Percentiles rank a stretch among this genome's conserved stretches.
phyloP scores from a whole-genome alignment of 352 stramenopile species.

The Pythium insidiosum region DNA sequence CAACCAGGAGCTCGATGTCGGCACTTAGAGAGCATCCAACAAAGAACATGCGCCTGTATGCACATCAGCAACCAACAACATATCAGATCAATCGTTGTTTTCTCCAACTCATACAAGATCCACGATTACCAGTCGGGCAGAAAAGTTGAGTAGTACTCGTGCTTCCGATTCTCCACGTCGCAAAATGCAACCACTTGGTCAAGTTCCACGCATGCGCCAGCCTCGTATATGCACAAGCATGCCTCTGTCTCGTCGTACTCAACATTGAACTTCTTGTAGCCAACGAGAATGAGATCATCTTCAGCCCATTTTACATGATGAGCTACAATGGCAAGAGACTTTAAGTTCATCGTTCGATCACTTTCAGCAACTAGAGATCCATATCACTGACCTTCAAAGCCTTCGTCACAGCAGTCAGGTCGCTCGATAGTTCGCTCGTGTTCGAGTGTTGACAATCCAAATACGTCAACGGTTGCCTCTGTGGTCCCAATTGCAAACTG shows the following conservation, averaged over 20 bases:
- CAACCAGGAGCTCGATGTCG: conserved; percentile 72
- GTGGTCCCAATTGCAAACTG: conserved; percentile 34
- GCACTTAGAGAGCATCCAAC: conserved; percentile 67
- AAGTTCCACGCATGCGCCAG: conserved; percentile 32
- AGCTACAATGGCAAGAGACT: conserved; percentile 12
- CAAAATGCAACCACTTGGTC: conserved; percentile 60
- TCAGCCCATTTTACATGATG: conserved; percentile 76
- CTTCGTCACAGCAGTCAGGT: conserved; percentile 25
- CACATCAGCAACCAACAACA: too few relatives aligned
- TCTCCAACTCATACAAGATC: too few relatives aligned
- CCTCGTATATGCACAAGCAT: conserved; percentile 53
- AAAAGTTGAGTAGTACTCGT: conserved; percentile 63
- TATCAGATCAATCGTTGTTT: too few relatives aligned
- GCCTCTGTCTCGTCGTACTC: conserved; percentile 43
- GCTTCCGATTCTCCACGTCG: conserved; percentile 37
- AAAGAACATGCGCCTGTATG: conserved; percentile 68
- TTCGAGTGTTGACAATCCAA: conserved; percentile 17
- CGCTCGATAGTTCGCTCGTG: conserved; percentile 24
- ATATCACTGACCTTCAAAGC: conserved; percentile 22
- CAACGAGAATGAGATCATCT: conserved; percentile 50
- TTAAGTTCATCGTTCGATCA: too few relatives aligned
- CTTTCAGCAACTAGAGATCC: background rate
- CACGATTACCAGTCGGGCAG: conserved; percentile 59
- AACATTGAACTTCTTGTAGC: conserved; percentile 44
- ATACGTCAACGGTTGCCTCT: conserved; percentile 27